phyloP scores from a whole-genome alignment of 208 protist genomes.

The Phytomonas francai region DNA sequence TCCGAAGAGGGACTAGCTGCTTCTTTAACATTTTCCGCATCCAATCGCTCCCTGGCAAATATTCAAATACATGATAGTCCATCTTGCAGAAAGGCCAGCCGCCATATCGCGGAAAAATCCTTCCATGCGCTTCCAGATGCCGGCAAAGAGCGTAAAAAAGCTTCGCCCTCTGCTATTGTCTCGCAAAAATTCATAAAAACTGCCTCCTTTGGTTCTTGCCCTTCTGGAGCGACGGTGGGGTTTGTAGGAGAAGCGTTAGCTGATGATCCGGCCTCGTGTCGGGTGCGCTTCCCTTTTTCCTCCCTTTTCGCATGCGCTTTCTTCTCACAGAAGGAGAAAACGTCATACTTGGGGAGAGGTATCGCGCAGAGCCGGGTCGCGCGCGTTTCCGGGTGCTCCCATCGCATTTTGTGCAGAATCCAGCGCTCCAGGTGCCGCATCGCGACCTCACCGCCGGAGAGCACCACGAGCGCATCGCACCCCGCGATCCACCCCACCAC shows the following conservation, averaged over 20 bases:
- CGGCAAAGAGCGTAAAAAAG: slow-evolving; percentile 53
- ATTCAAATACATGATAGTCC: slow-evolving; percentile 10
- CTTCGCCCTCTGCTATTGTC: slow-evolving; percentile 51
- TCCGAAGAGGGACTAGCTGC: no score
- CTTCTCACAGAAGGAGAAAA: slow-evolving; percentile 55
- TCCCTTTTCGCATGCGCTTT: slow-evolving; percentile 5
- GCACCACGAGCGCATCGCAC: slow-evolving; percentile 61
- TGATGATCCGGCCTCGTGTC: slow-evolving; percentile 5
- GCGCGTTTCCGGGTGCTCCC: slow-evolving; percentile 53
- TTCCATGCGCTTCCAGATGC: slow-evolving; percentile 37
- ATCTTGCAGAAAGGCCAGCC: slow-evolving; percentile 30
- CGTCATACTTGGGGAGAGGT: slow-evolving; percentile 38
- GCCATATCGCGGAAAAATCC: slow-evolving; percentile 51
- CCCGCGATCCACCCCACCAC: slow-evolving; percentile 54
- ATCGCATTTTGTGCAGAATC: slow-evolving; percentile 71
- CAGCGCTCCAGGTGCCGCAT: slow-evolving; percentile 70
- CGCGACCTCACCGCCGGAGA: slow-evolving; percentile 60
- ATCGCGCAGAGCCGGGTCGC: slow-evolving; percentile 42
- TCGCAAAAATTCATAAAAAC: slow-evolving; percentile 69
- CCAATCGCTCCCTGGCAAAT: no score
- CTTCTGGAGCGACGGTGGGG: slow-evolving; percentile 1
- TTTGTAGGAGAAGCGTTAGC: background rate
- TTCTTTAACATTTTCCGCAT: background rate
- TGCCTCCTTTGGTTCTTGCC: slow-evolving; percentile 14
- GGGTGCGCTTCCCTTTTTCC: slow-evolving; percentile 14